Percentiles rank a stretch among this genome's conserved stretches.
These are phyloP conservation scores for Papiliotrema flavescens DNA, from an alignment of 1,284 basidiomycete genomes.

Conservation along the genomic window DNA sequence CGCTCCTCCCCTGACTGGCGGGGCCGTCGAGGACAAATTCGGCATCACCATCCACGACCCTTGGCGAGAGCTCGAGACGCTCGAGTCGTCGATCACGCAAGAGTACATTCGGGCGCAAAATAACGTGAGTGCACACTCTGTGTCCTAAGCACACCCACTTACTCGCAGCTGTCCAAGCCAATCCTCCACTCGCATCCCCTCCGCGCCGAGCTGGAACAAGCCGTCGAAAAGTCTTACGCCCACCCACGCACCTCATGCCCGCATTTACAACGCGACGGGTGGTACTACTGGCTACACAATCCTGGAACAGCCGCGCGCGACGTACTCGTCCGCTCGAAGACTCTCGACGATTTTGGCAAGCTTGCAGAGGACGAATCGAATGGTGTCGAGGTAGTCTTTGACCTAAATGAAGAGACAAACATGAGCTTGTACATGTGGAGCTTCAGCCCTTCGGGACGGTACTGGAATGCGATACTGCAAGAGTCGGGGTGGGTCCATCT, in stretches of 20 bases:
- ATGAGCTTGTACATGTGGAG: constrained; percentile 13
- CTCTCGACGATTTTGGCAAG: constrained; percentile 15
- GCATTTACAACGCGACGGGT: constrained; percentile 13
- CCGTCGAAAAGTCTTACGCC: constrained; percentile 9
- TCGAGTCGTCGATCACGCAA: constrained; percentile 7
- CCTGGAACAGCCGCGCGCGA: constrained; percentile 15
- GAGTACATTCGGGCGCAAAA: constrained; percentile 14
- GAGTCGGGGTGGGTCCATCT: constrained; percentile 9
- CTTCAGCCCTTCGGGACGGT: constrained; percentile 13
- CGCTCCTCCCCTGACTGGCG: constrained; percentile 7
- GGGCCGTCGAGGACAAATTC: constrained; percentile 6
- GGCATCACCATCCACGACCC: constrained; percentile 11
- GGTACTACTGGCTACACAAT: constrained; percentile 20
- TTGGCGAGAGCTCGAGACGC: constrained; percentile 12
- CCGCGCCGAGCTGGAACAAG: constrained; percentile 11
- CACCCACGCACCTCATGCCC: constrained; percentile 14
- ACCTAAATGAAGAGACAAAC: constrained; percentile 14
- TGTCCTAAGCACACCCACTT: too few relatives aligned
- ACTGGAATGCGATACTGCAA: constrained; percentile 14
- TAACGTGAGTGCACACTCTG: constrained; percentile 5
- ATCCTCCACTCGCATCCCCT: constrained; percentile 8
- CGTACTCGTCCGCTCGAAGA: constrained; percentile 13
- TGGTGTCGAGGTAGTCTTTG: constrained; percentile 15
- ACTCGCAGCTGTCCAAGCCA: constrained; percentile 11
- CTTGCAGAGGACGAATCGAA: not conserved